These are phyloP conservation scores for Eucalyptus cloeziana DNA, from an alignment of 345 rosid genomes.

Conservation along the genomic window DNA sequence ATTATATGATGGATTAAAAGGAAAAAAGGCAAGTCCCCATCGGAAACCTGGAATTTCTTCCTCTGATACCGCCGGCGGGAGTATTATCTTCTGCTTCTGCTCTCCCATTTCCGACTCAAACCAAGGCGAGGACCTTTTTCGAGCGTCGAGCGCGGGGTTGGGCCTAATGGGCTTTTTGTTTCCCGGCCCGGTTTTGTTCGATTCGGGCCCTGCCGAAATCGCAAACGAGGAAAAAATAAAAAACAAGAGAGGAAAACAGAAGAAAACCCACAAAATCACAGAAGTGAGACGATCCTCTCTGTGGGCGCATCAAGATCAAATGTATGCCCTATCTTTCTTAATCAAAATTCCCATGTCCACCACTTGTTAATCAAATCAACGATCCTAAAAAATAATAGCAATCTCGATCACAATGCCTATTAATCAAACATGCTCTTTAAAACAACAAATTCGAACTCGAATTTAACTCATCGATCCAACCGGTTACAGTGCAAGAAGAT, in stretches of 20 bases:
- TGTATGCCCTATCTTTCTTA: not conserved
- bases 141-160: not conserved
- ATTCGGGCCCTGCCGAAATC: not conserved
- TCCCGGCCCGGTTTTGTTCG: not conserved
- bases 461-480: not conserved
- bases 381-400: not conserved
- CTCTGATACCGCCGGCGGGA: constrained; percentile 66
- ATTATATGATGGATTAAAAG: constrained; percentile 29
- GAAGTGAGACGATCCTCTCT: not conserved
- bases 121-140: not conserved
- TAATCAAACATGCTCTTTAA: not conserved
- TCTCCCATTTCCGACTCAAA: not conserved
- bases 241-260: not conserved
- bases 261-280: not conserved
- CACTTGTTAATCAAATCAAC: not conserved
- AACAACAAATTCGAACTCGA: not conserved
- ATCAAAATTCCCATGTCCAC: not conserved
- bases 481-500: not conserved
- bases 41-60: constrained; percentile 69
- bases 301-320: not conserved
- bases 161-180: not conserved
- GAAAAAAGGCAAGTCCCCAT: constrained; percentile 38
- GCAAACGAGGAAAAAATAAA: not conserved
- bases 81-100: constrained; percentile 26
- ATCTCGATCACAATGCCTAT: not conserved